These are phyloP conservation scores for Alternaria tenuissima DNA, from an alignment of 2,329 filamentous ascomycete species.

Conservation along the genomic window DNA sequence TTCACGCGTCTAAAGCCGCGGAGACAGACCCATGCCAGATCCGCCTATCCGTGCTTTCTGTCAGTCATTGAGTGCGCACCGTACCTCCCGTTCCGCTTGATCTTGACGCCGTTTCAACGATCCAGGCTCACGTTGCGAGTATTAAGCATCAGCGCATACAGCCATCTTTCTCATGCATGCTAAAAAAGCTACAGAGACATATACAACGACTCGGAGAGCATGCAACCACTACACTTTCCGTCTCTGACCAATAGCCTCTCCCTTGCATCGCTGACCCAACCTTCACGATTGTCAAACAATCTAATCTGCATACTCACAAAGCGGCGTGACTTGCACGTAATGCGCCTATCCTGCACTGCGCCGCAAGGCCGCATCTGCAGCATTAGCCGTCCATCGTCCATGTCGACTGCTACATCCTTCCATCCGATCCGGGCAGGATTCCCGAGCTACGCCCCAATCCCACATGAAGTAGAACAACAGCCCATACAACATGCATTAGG, in stretches of 20 bases:
- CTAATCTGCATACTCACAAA: slow-evolving; percentile 10
- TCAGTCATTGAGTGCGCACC: slow-evolving; percentile 14
- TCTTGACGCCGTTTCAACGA: slow-evolving; percentile 7
- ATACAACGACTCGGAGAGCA: slow-evolving; percentile 7
- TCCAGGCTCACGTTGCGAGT: slow-evolving; percentile 4
- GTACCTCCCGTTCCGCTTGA: slow-evolving; percentile 21
- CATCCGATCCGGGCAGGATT: slow-evolving; percentile 15
- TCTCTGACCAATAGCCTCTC: slow-evolving; percentile 3
- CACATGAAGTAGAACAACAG: not conserved
- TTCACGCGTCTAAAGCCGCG: slow-evolving; percentile 10
- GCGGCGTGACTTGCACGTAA: slow-evolving; percentile 14
- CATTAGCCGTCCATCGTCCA: slow-evolving; percentile 17
- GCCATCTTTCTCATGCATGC: not conserved
- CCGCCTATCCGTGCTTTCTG: slow-evolving; percentile 13
- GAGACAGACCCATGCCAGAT: slow-evolving; percentile 11
- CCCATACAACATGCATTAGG: slow-evolving; percentile 1
- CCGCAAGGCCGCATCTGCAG: not conserved
- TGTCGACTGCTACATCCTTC: slow-evolving; percentile 7
- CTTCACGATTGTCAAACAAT: slow-evolving; percentile 7
- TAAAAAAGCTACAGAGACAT: not conserved
- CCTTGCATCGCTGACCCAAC: not conserved
- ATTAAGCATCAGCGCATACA: slow-evolving; percentile 4
- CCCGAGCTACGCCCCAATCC: slow-evolving; percentile 13
- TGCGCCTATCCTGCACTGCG: slow-evolving; percentile 11
- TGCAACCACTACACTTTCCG: slow-evolving; percentile 10